phyloP scores from a whole-genome alignment of 2,329 filamentous ascomycete genomes.

The Septoria petroselini region DNA sequence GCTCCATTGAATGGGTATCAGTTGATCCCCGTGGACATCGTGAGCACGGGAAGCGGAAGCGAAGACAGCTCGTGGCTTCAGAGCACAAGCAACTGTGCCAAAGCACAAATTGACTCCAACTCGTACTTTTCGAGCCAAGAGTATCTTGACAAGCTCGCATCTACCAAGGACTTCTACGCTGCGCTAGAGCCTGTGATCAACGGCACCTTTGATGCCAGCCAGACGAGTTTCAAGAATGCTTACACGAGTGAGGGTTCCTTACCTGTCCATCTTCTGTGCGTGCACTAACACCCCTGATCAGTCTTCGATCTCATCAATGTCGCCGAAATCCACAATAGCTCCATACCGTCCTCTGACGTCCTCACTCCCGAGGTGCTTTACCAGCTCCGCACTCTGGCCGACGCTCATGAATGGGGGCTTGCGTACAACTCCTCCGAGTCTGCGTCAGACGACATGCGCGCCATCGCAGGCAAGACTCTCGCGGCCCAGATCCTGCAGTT shows the following conservation, averaged over 20 bases:
- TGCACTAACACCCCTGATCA: slow-evolving; percentile 18
- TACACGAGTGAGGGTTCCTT: slow-evolving; percentile 58
- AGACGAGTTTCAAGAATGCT: slow-evolving; percentile 60
- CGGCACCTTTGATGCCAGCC: slow-evolving; percentile 45
- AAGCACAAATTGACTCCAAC: slow-evolving; percentile 57
- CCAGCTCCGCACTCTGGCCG: slow-evolving; percentile 70
- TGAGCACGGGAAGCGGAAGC: slow-evolving; percentile 61
- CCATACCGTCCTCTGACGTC: slow-evolving; percentile 56
- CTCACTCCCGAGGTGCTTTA: slow-evolving; percentile 59
- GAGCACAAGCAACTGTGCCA: slow-evolving; percentile 54
- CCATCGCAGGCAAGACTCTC: slow-evolving; percentile 49
- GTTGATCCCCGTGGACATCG: slow-evolving; percentile 69
- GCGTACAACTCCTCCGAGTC: slow-evolving; percentile 66
- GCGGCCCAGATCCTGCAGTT: slow-evolving; percentile 46
- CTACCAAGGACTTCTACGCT: slow-evolving; percentile 55
- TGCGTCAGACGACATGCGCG: slow-evolving; percentile 38
- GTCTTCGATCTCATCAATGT: slow-evolving; percentile 64
- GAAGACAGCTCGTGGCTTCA: slow-evolving; percentile 59
- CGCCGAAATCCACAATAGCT: slow-evolving; percentile 60
- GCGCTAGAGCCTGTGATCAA: slow-evolving; percentile 53
- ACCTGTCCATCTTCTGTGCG: neutral
- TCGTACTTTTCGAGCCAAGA: slow-evolving; percentile 54
- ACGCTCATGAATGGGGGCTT: slow-evolving; percentile 76
- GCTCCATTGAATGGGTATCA: slow-evolving; percentile 78
- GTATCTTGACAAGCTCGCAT: slow-evolving; percentile 49